Evolutionary conservation across 805 yeast genomes (phyloP), one percentile per base, ranked within the genome.

Genomic region (Candida dajiaensis): DNA sequence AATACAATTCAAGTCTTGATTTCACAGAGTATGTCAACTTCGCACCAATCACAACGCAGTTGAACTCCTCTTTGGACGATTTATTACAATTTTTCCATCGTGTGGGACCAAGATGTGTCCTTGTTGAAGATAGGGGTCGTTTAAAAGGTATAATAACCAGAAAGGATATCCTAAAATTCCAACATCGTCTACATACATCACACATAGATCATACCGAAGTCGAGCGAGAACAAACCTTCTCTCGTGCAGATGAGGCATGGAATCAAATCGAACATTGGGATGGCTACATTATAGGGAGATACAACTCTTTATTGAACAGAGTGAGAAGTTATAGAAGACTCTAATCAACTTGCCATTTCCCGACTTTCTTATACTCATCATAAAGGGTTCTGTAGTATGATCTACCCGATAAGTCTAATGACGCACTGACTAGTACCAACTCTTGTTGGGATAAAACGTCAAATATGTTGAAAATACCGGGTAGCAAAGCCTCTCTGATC

Each of bases 61-160:
- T 78, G 1, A 61, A 65, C 28, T 71, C 82, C 0, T 72, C 85
- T 0, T 63, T 90, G 28, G 85, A 83, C 50, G 71, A 77, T 23
- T 74, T 83, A 1, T 65, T 82, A 49, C 83, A 84, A 31, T 65
- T 89, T 21, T 92, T 94, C 61, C 75, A 78, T 48, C 81, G 83
- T 52, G 60, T 89, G 25, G 97, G 98, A 0, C 96, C 97, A 9
- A 71, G 85, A 39, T 75, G 81, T 25, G 72, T 94, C 1, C 70
- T 84, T 38, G 83, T 87, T 2, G 84, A 82, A 45, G 72, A 78
- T 10, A 65, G 73, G 26, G 94, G 90, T 2, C 50, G 60, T 2
- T 59, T 88, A 16, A 73, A 72, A 15, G 99, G 99, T 0, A 59
- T 88, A n/a, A 67, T 95, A 1, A 88, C 96, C 0, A 74, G 90